Percentiles rank a stretch among this genome's conserved stretches.
These are phyloP conservation scores for Paratrypanosoma confusum DNA, from an alignment of 208 protist genomes.

Conservation along the genomic window DNA sequence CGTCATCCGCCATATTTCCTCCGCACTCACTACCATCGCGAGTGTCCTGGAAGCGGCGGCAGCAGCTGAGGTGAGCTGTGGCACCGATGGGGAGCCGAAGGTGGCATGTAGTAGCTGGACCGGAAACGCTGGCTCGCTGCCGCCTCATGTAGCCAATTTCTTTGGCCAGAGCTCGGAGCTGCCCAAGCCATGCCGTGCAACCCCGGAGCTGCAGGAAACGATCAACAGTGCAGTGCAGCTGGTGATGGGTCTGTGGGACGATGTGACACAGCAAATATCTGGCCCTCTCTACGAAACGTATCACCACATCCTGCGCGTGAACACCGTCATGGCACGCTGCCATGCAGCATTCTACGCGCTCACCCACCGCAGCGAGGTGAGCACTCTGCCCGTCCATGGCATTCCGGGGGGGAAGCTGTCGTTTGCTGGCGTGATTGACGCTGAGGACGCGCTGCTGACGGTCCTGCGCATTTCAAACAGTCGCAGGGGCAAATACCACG, in stretches of 20 bases:
- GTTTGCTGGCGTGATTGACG: too few relatives aligned
- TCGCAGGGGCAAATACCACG: constrained; percentile 80
- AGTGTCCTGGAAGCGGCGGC: background rate
- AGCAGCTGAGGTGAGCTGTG: background rate
- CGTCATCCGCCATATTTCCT: constrained; percentile 60
- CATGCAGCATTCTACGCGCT: background rate
- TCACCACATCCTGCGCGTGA: constrained; percentile 28
- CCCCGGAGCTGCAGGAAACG: constrained; percentile 20
- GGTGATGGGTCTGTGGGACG: constrained; percentile 82
- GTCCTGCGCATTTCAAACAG: constrained; percentile 54
- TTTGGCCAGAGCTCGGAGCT: constrained; percentile 1
- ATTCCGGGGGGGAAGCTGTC: too few relatives aligned
- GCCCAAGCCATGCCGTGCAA: constrained; percentile 19
- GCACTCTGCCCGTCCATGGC: too few relatives aligned
- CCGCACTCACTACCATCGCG: constrained; percentile 21
- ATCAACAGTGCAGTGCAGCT: constrained; percentile 52
- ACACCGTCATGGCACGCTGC: constrained; percentile 11
- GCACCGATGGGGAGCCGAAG: background rate
- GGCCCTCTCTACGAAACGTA: constrained; percentile 78
- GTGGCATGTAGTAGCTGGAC: too few relatives aligned
- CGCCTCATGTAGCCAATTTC: background rate
- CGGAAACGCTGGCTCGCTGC: too few relatives aligned
- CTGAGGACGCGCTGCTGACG: constrained; percentile 19
- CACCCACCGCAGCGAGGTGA: too few relatives aligned
- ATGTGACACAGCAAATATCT: constrained; percentile 75